Percentiles rank a stretch among this genome's conserved stretches.
Conservation (phyloP, 495 filamentous ascomycete species). For the Hypoxylon lienhwacheense region DNA sequence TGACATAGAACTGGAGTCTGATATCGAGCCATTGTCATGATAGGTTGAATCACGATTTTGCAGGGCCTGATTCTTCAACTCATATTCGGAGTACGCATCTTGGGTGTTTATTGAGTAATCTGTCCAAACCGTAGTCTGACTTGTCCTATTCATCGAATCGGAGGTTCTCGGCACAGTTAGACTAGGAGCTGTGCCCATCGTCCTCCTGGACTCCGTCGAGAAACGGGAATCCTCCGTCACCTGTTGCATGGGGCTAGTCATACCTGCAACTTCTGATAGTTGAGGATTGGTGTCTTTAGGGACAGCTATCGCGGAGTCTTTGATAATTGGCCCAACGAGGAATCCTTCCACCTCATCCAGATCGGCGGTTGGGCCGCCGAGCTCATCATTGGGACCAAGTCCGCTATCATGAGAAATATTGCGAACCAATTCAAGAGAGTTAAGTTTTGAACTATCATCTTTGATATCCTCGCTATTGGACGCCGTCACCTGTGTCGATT, state of each 20-base stretch:
- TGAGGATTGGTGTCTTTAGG: conserved; percentile 17
- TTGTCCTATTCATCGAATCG: conserved; percentile 51
- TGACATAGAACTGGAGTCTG: conserved; percentile 37
- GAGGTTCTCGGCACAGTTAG: conserved; percentile 49
- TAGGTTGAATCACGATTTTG: conserved; percentile 31
- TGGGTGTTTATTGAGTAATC: conserved; percentile 56
- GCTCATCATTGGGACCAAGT: conserved; percentile 18
- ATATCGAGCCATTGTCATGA: conserved; percentile 33
- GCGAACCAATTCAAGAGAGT: conserved; percentile 4
- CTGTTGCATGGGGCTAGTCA: conserved; percentile 8
- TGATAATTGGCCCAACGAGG: conserved; percentile 34
- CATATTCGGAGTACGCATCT: conserved; percentile 42
- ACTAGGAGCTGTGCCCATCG: conserved; percentile 35
- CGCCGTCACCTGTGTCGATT: neutral
- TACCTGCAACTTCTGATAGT: conserved; percentile 13
- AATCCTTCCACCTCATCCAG: conserved; percentile 37
- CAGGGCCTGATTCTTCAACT: conserved; percentile 31
- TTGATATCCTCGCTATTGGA: conserved; percentile 8
- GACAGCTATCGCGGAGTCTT: conserved; percentile 16
- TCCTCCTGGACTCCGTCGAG: conserved; percentile 35
- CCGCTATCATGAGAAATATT: conserved; percentile 13
- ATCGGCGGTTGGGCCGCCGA: conserved; percentile 27
- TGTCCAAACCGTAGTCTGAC: conserved; percentile 58
- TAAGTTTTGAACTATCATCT: conserved; percentile 9
- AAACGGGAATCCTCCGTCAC: conserved; percentile 29